A percentile compares a stretch with the other conserved stretches of the same genome.
Evolutionary conservation across 768 basidiomycete genomes (phyloP).

Genomic region (Daedaleopsis nitida): DNA sequence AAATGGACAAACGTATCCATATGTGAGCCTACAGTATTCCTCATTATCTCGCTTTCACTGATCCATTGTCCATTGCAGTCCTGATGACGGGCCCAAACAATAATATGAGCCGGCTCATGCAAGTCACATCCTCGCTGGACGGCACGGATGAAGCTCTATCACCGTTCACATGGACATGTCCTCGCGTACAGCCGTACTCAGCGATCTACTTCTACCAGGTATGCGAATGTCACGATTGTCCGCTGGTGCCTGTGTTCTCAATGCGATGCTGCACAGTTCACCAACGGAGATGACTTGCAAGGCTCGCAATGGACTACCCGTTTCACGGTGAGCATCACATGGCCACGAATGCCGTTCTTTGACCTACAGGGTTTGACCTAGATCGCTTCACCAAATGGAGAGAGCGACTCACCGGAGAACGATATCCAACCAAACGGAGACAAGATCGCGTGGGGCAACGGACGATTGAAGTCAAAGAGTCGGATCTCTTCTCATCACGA

Average conservation of each 20-base stretch:
- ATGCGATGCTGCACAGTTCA: constrained; percentile 27
- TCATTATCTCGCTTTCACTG: background rate
- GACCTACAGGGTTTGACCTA: constrained; percentile 6
- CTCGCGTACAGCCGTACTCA: constrained; percentile 38
- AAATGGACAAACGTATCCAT: constrained; percentile 41
- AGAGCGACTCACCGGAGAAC: constrained; percentile 29
- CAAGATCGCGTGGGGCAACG: constrained; percentile 40
- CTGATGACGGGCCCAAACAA: constrained; percentile 43
- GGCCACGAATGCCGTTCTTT: background rate
- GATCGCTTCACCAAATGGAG: constrained; percentile 38
- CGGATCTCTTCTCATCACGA: background rate
- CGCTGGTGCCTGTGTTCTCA: background rate
- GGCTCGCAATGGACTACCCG: constrained; percentile 40
- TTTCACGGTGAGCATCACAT: constrained; percentile 35
- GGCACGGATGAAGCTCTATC: constrained; percentile 34
- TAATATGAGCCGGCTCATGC: constrained; percentile 36
- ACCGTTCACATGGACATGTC: constrained; percentile 40
- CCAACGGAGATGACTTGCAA: constrained; percentile 27
- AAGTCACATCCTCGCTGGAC: constrained; percentile 33
- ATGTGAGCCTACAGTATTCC: constrained; percentile 26
- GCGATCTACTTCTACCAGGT: constrained; percentile 46
- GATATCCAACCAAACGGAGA: constrained; percentile 38
- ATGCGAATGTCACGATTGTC: background rate
- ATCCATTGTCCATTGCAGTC: constrained; percentile 19
- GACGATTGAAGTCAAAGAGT: constrained; percentile 17